Percentiles rank a stretch among this genome's conserved stretches.
Conservation (phyloP, 2,329 filamentous ascomycete species). For the Trichoderma koningiopsis region DNA sequence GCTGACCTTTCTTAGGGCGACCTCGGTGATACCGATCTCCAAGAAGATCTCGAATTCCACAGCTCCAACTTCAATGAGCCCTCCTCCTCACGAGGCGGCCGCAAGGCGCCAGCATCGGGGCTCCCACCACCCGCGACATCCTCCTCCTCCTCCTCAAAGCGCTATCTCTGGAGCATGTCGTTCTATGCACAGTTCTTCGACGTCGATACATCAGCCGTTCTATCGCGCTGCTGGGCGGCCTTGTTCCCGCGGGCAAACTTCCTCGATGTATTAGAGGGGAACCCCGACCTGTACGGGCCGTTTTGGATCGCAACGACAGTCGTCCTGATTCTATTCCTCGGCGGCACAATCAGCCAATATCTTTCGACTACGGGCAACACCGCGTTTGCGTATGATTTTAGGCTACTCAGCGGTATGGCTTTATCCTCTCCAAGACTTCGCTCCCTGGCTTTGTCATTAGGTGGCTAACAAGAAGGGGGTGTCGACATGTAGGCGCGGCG, state of each 20-base stretch:
- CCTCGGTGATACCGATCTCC: constrained; percentile 94
- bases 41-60: constrained; percentile 99
- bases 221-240: constrained; percentile 84
- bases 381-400: constrained; percentile 90
- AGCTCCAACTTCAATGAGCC: constrained; percentile 76
- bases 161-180: constrained; percentile 85
- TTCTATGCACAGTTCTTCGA: constrained; percentile 99
- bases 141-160: constrained; percentile 63
- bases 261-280: constrained; percentile 94
- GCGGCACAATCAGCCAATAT: constrained; percentile 93
- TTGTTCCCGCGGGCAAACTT: constrained; percentile 92
- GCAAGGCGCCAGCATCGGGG: constrained; percentile 52
- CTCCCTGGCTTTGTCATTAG: not conserved
- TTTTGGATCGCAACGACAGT: constrained; percentile 99
- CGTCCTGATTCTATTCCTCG: constrained; percentile 90
- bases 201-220: constrained; percentile 88
- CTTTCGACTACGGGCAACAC: constrained; percentile 67
- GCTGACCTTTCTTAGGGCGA: constrained; percentile 68
- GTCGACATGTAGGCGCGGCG: constrained; percentile 64
- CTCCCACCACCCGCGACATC: constrained; percentile 62
- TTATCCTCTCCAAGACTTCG: not conserved
- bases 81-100: constrained; percentile 47
- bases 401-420: constrained; percentile 73
- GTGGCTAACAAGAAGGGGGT: constrained; percentile 12
- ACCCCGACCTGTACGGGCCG: constrained; percentile 93